Evolutionary conservation across 2,329 filamentous ascomycete genomes (phyloP), one percentile per base, ranked within the genome.

Genomic region (Penicillium crustosum): DNA sequence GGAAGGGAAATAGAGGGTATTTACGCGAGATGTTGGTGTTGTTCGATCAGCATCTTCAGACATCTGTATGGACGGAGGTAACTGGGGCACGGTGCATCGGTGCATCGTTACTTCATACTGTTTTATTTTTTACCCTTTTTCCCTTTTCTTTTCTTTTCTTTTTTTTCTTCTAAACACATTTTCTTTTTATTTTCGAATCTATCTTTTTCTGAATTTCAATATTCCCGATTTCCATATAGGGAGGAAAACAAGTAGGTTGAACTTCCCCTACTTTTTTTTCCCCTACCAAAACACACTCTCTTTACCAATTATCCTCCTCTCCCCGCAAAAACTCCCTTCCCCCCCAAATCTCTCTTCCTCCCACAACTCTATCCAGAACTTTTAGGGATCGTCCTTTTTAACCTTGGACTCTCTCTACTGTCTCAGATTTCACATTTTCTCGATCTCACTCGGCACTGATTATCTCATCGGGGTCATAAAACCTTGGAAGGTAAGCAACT

Each of bases 11-110:
- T 19, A 19, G 1, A 29, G 13, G 19, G 5, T 2, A 29, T 55
- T 49, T 47, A 52, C 49, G 49, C 49, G 35, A 47, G 29, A 43
- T 53, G 47, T 49, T 48, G 39, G 39, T 45, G 23, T 45, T 27
- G n/a, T 43, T 56, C 58, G 53, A 57, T 59, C 57, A 49, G 57
- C 57, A 56, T 59, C 53, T 59, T 59, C 57, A 59, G 33, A 58
- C 57, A 55, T 58, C 57, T 53, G 41, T 44, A 53, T 51, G 49
- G 38, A 42, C 21, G 23, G 12, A 23, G 8, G 15, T 52, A 31
- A 39, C 35, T n/a, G 19, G 52, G 52, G 53, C 53, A 55, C 58
- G 49, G 53, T 58, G 45, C 38, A 55, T 53, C 36, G 54, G 52
- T 58, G 44, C 38, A 53, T 51, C 33, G 59, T 58, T 58, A 55